Conservation (phyloP, 2,329 filamentous ascomycete species). For the Cladophialophora immunda region DNA sequence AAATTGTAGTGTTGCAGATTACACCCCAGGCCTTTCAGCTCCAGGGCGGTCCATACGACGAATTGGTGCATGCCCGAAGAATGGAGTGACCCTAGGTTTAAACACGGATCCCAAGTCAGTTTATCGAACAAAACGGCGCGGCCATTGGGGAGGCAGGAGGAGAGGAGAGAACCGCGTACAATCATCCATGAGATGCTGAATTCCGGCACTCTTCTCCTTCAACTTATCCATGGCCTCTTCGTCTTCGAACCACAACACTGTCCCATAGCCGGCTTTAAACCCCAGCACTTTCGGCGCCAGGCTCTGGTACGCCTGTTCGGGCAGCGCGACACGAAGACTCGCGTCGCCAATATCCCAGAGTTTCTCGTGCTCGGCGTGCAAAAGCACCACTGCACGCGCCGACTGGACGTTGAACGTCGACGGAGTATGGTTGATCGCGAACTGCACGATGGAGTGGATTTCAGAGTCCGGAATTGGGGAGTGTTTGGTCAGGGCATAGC, state of each 20-base stretch:
- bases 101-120: too few species aligned
- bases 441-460: too few species aligned
- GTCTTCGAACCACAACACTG: constrained; percentile 88
- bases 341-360: constrained; percentile 76
- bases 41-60: background rate
- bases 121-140: too few species aligned
- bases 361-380: constrained; percentile 83
- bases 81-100: background rate
- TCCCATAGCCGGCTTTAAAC: constrained; percentile 70
- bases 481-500: constrained; percentile 25
- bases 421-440: too few species aligned
- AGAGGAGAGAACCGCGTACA: too few species aligned
- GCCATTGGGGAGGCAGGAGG: too few species aligned
- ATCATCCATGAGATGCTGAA: background rate
- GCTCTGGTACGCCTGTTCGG: constrained; percentile 9
- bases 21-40: background rate
- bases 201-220: constrained; percentile 53
- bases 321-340: constrained; percentile 8
- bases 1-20: constrained; percentile 54
- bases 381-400: constrained; percentile 78
- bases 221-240: constrained; percentile 70
- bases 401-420: constrained; percentile 89
- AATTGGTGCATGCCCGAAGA: constrained; percentile 16
- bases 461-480: constrained; percentile 29
- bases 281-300: constrained; percentile 14